phyloP scores from a whole-genome alignment of 768 basidiomycete genomes.

The Panus rudis region DNA sequence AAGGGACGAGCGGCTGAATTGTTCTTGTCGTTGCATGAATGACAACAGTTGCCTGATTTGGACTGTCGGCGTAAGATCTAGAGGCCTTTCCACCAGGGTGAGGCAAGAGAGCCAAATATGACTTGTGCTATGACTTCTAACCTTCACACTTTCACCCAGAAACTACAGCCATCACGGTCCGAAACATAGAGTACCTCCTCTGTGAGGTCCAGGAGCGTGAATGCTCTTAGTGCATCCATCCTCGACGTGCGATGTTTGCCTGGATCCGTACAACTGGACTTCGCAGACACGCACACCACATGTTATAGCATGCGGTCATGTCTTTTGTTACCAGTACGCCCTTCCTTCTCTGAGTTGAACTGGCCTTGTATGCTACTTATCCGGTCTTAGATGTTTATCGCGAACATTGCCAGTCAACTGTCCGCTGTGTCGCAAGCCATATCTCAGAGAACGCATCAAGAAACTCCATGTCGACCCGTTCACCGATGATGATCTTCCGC shows the following conservation, averaged over 20 bases:
- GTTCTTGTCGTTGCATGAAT: too few species aligned
- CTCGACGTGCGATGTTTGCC: constrained; percentile 72
- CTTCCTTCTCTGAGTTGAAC: background rate
- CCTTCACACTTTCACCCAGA: too few species aligned
- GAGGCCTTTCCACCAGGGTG: too few species aligned
- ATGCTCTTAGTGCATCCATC: constrained; percentile 63
- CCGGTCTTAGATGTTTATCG: constrained; percentile 42
- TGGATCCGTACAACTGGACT: constrained; percentile 54
- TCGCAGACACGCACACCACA: constrained; percentile 48
- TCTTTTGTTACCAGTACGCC: constrained; percentile 64
- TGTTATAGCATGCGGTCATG: constrained; percentile 71
- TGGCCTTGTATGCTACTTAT: constrained; percentile 1
- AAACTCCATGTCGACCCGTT: constrained; percentile 55
- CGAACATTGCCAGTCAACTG: constrained; percentile 46
- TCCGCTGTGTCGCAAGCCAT: constrained; percentile 61
- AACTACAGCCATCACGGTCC: background rate
- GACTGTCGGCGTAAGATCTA: too few species aligned
- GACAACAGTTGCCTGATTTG: too few species aligned
- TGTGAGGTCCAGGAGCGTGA: background rate
- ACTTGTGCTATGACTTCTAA: too few species aligned
- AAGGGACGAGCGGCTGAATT: too few species aligned
- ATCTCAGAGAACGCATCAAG: constrained; percentile 50
- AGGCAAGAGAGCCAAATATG: too few species aligned
- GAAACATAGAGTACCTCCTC: background rate
- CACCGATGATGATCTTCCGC: constrained; percentile 6